phyloP scores from a whole-genome alignment of 75 land plant species.

The Chamaecyparis obtusa region DNA sequence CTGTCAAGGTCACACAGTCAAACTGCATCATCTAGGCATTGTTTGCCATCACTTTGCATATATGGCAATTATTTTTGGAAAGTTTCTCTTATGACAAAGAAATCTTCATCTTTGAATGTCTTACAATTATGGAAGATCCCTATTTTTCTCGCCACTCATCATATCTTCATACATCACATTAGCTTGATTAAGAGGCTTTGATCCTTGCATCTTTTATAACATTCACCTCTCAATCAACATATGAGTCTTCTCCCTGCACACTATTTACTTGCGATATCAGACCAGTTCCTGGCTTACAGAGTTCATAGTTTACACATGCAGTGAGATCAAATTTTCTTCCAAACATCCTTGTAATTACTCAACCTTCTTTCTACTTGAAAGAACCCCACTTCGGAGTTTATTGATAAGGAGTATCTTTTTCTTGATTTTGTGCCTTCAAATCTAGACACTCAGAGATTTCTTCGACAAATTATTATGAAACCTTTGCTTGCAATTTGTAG shows the following conservation, averaged over 20 bases:
- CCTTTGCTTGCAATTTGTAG: slow-evolving; percentile 76
- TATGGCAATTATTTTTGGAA: no score
- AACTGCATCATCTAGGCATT: no score
- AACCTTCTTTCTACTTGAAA: slow-evolving; percentile 14
- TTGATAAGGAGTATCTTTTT: slow-evolving; percentile 54
- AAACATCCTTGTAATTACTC: slow-evolving; percentile 37
- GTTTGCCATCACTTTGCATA: no score
- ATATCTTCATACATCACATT: no score
- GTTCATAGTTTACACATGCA: slow-evolving; percentile 54
- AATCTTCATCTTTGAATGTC: no score
- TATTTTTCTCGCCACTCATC: no score
- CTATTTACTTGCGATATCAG: slow-evolving; percentile 30
- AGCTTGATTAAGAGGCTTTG: no score
- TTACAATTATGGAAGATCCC: no score
- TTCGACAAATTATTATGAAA: slow-evolving; percentile 88
- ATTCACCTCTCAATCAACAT: slow-evolving; percentile 90
- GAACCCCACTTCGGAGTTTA: slow-evolving; percentile 50
- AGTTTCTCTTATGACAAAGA: no score
- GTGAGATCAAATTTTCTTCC: slow-evolving; percentile 66
- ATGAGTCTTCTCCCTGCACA: slow-evolving; percentile 69
- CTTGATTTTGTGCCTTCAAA: slow-evolving; percentile 54
- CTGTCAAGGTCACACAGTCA: no score
- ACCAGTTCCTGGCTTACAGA: slow-evolving; percentile 49
- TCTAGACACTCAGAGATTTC: slow-evolving; percentile 69
- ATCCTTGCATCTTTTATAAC: no score